phyloP scores from a whole-genome alignment of 768 basidiomycete species.

The Daedaleopsis sinensis region DNA sequence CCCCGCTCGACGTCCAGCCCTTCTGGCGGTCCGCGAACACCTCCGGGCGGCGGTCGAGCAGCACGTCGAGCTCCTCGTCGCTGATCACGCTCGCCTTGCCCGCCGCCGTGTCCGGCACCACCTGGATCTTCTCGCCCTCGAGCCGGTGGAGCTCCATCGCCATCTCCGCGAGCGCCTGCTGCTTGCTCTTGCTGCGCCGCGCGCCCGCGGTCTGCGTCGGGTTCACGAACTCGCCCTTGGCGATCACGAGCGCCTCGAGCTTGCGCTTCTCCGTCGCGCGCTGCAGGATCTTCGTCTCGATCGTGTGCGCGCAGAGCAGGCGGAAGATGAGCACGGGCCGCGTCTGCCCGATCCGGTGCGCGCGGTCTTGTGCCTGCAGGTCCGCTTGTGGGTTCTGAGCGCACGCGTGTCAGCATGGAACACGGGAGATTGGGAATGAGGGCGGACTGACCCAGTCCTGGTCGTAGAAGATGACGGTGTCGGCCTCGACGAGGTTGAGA shows the following conservation, averaged over 20 bases:
- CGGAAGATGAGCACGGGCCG: slow-evolving; percentile 89
- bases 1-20: slow-evolving; percentile 67
- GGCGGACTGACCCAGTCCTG: slow-evolving; percentile 77
- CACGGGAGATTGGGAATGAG: background rate
- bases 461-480: slow-evolving; percentile 94
- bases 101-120: slow-evolving; percentile 74
- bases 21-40: slow-evolving; percentile 72
- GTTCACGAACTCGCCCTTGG: slow-evolving; percentile 88
- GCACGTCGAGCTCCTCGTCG: slow-evolving; percentile 76
- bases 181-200: slow-evolving; percentile 53
- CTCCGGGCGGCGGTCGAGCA: slow-evolving; percentile 78
- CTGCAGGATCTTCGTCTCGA: slow-evolving; percentile 92
- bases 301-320: slow-evolving; percentile 82
- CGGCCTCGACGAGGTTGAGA: slow-evolving; percentile 79
- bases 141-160: slow-evolving; percentile 75
- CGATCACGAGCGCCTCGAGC: slow-evolving; percentile 94
- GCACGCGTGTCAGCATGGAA: background rate
- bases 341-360: slow-evolving; percentile 95
- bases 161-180: slow-evolving; percentile 77
- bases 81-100: slow-evolving; percentile 76
- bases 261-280: slow-evolving; percentile 85
- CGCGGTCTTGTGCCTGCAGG: slow-evolving; percentile 92
- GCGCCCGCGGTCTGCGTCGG: slow-evolving; percentile 49
- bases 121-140: slow-evolving; percentile 88
- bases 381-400: slow-evolving; percentile 93